Base-by-base conservation (phyloP, 257 asterid species). In the Penstemon davidsonii region DNA sequence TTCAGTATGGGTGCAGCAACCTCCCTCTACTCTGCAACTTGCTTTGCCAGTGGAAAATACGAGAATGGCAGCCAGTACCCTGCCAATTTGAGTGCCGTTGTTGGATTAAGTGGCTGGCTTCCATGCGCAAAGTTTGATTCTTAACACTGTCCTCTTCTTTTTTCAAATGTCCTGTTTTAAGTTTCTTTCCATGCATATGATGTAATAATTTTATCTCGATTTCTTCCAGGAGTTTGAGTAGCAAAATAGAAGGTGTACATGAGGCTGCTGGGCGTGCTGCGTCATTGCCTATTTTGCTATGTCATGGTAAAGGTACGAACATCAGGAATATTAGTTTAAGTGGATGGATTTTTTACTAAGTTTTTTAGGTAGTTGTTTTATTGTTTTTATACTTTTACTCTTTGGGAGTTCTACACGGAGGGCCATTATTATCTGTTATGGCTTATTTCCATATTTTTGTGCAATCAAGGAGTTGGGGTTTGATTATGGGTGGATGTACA, bases 1-100 rank as follows among this genome's bases (percentile, higher is more conserved):
- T 91, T 91, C 79, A 91, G 97, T 76, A 91, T 91, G 97, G 97
- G 97, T 47, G 93, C 95, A 6, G 97, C 96, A 59, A 57, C 89
- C 15, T 64, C 98, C 63, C 91, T 91, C 58, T 84, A 88, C 85
- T 81, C 94, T 19, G 94, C 98, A 55, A 80, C 86, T 45, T 91
- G 96, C 75, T 87, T 82, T 77, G 62, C 80, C 64, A 69, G 67
- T 25, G 93, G 96, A 62, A 87, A 87, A 57, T 89, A 81, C 62
- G 90, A 68, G 70, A 91, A 83, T 68, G 95, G 90, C 67, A 86
- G 77, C 76, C 76, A 82, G 58, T 92, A 80, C 81, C 71, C 87
- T 5, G 76, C 79, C 76, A 83, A 83, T 76, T 76, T 89, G 83
- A 87, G 89, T 58, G 86, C 81, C 43, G 88, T 80, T 72, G 96